Evolutionary conservation across 495 filamentous ascomycete genomes (phyloP), one percentile per base, ranked within the genome.

Genomic region (Saxispiralis lemnorum): DNA sequence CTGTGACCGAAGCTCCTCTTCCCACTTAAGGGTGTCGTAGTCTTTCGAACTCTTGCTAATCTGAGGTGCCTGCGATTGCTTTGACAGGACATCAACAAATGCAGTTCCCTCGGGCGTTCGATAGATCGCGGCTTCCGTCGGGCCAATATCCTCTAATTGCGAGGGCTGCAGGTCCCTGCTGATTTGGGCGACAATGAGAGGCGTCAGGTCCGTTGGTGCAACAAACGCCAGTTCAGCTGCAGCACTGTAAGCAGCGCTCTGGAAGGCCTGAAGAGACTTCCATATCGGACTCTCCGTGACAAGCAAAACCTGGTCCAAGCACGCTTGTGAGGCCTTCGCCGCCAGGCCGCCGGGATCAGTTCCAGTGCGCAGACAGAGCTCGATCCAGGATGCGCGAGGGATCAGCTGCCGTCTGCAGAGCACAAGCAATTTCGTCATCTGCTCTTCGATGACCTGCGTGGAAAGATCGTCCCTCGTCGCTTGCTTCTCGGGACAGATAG

Each of bases 21-120:
- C 89, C 89, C 89, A 97, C 62, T 94, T 95, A 39, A 94, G 56
- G 1, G 83, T 93, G 53, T 96, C 81, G 48, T 94, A 93, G 57
- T 96, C 89, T 58, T 83, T 94, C 16, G 67, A 75, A 51, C 80
- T 94, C 60, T 83, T 94, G 53, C 82, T 73, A 7, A 81, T 71
- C 12, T 72, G 54, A n/a, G 67, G 66, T 37, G 66, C 69, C 51
- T 77, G 75, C 1, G 66, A 63, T 57, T 88, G 88, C 52, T 76
- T 81, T 24, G 78, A 81, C 4, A 97, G 67, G 6, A 95, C 83
- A 59, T 97, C 88, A 19, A 97, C 69, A 51, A 92, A 96, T 6
- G 76, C 69, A 0, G 79, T 83, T 1, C 85, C 89, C 58, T 86
- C 83, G 1, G 81, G 79, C 2, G 85, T 93, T 13, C 82, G 74